phyloP scores from a whole-genome alignment of 257 asterid species.

The Rhazya stricta region DNA sequence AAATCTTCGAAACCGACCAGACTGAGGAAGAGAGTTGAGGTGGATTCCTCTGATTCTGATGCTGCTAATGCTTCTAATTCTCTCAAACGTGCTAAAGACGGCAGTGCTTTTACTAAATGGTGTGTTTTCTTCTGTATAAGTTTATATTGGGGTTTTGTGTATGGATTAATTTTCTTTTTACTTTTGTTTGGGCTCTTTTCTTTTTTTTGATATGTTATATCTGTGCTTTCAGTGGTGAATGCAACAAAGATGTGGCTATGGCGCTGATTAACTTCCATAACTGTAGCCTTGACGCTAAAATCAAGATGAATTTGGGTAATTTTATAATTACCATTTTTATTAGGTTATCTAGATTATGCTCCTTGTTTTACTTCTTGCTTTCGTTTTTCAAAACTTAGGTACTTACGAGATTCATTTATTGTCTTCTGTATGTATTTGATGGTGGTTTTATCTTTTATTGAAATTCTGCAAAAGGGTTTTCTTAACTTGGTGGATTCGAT shows the following conservation, averaged over 20 bases:
- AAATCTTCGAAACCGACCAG: slow-evolving; percentile 10
- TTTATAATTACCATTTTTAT: neutral
- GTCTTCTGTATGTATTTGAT: neutral
- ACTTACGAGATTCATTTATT: neutral
- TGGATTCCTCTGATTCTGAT: neutral
- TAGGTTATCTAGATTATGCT: neutral
- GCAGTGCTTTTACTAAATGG: slow-evolving; percentile 90
- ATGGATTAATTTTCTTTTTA: neutral
- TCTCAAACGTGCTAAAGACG: slow-evolving; percentile 79
- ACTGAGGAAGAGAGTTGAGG: slow-evolving; percentile 16
- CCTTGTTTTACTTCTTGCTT: neutral
- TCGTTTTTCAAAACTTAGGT: no score
- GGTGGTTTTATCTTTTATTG: neutral
- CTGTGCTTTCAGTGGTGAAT: slow-evolving; percentile 48
- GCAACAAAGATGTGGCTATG: slow-evolving; percentile 67
- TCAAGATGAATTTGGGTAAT: slow-evolving; percentile 73
- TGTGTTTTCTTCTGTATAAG: neutral
- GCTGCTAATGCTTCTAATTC: slow-evolving; percentile 2
- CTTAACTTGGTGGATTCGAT: neutral
- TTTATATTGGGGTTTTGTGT: neutral
- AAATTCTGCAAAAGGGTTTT: neutral
- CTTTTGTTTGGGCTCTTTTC: neutral
- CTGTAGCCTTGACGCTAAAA: slow-evolving; percentile 74
- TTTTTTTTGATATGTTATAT: neutral
- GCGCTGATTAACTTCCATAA: slow-evolving; percentile 75